Evolutionary conservation across 2,329 filamentous ascomycete genomes (phyloP).

Genomic region (Amylocarpus encephaloides): DNA sequence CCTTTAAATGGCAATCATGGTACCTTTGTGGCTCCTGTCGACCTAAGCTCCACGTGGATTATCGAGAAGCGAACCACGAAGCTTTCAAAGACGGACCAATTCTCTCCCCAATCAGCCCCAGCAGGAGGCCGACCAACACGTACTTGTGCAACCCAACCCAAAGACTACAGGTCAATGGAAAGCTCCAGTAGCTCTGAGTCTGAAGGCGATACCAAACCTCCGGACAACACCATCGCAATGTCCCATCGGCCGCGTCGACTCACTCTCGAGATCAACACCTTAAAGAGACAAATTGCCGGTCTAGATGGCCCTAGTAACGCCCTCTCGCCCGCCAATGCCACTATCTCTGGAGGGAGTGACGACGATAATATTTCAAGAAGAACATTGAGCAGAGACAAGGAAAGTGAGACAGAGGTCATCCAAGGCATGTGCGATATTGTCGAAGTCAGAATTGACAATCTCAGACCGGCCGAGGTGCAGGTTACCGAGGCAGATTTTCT

Average conservation of each 20-base stretch:
- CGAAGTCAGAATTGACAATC: constrained; percentile 68
- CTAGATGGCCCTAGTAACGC: constrained; percentile 14
- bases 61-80: too few relatives aligned
- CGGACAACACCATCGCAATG: background rate
- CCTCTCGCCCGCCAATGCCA: constrained; percentile 9
- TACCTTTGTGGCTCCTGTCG: background rate
- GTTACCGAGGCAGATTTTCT: constrained; percentile 69
- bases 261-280: constrained; percentile 22
- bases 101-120: too few relatives aligned
- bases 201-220: too few relatives aligned
- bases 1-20: background rate
- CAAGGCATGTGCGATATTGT: constrained; percentile 68
- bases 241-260: constrained; percentile 1
- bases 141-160: too few relatives aligned
- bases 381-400: constrained; percentile 26
- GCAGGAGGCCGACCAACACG: too few relatives aligned
- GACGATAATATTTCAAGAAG: constrained; percentile 6
- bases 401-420: constrained; percentile 37
- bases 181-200: too few relatives aligned
- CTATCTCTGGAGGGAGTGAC: constrained; percentile 8
- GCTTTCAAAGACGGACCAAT: background rate
- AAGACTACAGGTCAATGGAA: too few relatives aligned
- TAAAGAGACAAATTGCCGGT: constrained; percentile 25
- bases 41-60: too few relatives aligned
- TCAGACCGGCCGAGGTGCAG: constrained; percentile 62